Evolutionary conservation across 2,329 filamentous ascomycete genomes (phyloP).

Genomic region (Dactylellina drechsleri): DNA sequence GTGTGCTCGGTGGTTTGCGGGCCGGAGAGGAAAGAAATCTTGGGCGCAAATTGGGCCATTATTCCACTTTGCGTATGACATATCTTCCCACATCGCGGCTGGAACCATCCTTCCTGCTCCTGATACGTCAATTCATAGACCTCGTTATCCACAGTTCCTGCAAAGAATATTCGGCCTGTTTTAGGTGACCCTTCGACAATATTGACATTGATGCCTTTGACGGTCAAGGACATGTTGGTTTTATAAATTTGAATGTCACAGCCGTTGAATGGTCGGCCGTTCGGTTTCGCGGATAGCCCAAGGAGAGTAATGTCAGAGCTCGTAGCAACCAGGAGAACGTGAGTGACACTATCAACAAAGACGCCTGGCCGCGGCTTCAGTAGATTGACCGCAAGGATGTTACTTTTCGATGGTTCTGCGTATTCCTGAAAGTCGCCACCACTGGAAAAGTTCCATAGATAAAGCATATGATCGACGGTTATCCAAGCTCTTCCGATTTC

Average conservation of each 20-base stretch:
- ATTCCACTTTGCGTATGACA: conserved; percentile 84
- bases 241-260: conserved; percentile 79
- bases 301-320: conserved; percentile 84
- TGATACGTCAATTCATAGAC: conserved; percentile 96
- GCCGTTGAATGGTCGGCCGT: conserved; percentile 71
- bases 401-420: conserved; percentile 64
- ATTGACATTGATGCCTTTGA: conserved; percentile 79
- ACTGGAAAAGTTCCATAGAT: conserved; percentile 97
- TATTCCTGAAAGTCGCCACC: conserved; percentile 58
- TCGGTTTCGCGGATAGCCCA: conserved; percentile 77
- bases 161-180: conserved; percentile 92
- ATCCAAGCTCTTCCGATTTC: conserved; percentile 96
- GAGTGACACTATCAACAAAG: conserved; percentile 84
- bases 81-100: conserved; percentile 83
- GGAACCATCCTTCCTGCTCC: conserved; percentile 97
- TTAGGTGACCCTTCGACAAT: conserved; percentile 80
- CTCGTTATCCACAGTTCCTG: conserved; percentile 81
- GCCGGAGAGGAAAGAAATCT: conserved; percentile 63
- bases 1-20: conserved; percentile 71
- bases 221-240: conserved; percentile 82
- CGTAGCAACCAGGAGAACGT: conserved; percentile 89
- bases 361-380: conserved; percentile 86
- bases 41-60: conserved; percentile 70
- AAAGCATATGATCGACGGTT: conserved; percentile 92
- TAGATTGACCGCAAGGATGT: conserved; percentile 89